Evolutionary conservation across 2,329 filamentous ascomycete species (phyloP), one percentile per base, ranked within the genome.

Genomic region (Trematosphaeria pertusa): DNA sequence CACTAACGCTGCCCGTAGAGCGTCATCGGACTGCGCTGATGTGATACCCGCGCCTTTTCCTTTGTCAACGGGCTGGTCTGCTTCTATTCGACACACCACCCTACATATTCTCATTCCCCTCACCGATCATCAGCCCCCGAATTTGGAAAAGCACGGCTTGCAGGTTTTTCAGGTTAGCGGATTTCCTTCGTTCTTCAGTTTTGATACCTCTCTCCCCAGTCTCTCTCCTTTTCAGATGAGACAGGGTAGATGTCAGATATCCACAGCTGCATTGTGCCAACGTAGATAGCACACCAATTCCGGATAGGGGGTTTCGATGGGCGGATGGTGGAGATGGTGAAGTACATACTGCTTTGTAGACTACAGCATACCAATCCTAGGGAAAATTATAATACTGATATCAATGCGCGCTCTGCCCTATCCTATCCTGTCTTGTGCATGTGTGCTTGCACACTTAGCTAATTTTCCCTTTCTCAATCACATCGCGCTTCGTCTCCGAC

Each of bases 11-110:
- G 28, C 21, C 12, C 40, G 37, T 59, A 82, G 90, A 94, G 89
- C 70, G 90, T 94, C 43, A 94, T 95, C 71, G 90, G 90, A 45
- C 79, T 95, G 60, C 87, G 89, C 70, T 90, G 71, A 77, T 54
- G 34, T 12, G 33, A 20, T 17, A 11, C 7, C 6, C 11, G 21
- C 10, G 8, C n/a, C 18, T 26, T 36, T 38, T 38, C 21, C 22
- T 20, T 39, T 45, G 34, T 33, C 18, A 38, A 5, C 31, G 12
- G 15, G 14, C 12, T 21, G 5, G 18, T 18, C 4, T 3, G n/a
- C 34, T 21, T 7, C 37, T 15, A 31, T 22, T 33, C n/a, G n/a
- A n/a, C n/a, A n/a, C n/a, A n/a, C n/a, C n/a, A n/a, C n/a, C n/a
- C n/a, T n/a, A 33, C 38, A 20, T 17, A 22, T 31, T 11, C 20